Base-by-base conservation (phyloP, 805 yeast species). In the Clavispora santaluciae region DNA sequence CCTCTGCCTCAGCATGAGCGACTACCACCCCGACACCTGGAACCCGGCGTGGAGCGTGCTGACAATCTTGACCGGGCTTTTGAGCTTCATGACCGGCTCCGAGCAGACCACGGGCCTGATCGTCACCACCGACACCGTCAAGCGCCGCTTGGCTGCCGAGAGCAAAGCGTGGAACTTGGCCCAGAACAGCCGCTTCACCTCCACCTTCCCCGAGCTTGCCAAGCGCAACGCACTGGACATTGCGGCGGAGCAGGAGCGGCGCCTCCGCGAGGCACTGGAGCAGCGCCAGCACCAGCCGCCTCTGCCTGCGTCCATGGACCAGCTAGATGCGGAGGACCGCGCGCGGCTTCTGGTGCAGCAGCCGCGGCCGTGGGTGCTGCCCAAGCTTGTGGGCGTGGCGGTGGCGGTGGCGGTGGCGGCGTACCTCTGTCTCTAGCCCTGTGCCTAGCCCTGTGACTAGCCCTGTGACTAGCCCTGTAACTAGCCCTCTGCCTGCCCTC, bases 31-130 rank as follows among this genome's bases (percentile, higher is more conserved):
- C 3, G 93, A 89, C 60, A 69, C 84, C 1, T 90, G 98, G 98
- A 89, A 90, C 60, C 97, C 98, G 1, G 88, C 95, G 6, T 90
- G 97, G 97, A 80, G 89, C 34, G 96, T 90, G 20, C 72, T 87
- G 24, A 89, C 97, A 0, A 90, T 90, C 16, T 70, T 90, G 51
- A 86, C 81, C 9, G 98, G 97, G 0, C 67, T 90, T 26, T 68
- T 90, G 49, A 86, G 95, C 58, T 90, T 90, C 56, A 90, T 90
- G 98, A 87, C 95, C 1, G 83, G 93, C 8, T 77, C 78, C 44
- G 97, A 90, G 51, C 66, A 75, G 20, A 86, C 96, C 2, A 83
- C 96, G 0, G 97, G 97, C 0, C 80, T 91, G 7, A 78, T 89
- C 10, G 67, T 63, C 7, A 78, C 95, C 1, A 73, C 83, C 9